Evolutionary conservation across 345 rosid species (phyloP).

Genomic region (Toxicodendron radicans): DNA sequence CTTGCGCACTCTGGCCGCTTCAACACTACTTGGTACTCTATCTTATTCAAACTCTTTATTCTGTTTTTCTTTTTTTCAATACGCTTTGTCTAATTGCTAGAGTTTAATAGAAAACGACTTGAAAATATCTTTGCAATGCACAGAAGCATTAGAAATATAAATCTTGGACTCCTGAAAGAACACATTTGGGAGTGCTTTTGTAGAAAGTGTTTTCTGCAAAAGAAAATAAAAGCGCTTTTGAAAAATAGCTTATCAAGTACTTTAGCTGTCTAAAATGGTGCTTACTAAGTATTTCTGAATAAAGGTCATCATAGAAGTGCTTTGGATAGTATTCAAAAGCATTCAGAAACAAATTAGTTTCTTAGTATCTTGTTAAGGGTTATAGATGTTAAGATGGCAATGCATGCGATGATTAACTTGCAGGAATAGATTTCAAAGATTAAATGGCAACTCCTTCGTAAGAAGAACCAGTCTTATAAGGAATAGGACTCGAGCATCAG

Average conservation of each 20-base stretch:
- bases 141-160: too few species aligned
- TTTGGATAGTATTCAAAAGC: too few species aligned
- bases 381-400: background rate
- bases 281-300: too few species aligned
- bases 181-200: too few species aligned
- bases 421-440: constrained; percentile 49
- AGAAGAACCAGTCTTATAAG: constrained; percentile 41
- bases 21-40: constrained; percentile 46
- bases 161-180: too few species aligned
- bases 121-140: too few species aligned
- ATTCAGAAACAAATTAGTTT: background rate
- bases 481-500: constrained; percentile 62
- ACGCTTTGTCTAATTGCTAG: background rate
- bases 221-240: too few species aligned
- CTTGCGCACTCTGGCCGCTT: constrained; percentile 39
- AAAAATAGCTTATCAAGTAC: too few species aligned
- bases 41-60: background rate
- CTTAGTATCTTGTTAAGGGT: background rate
- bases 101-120: background rate
- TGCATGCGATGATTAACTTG: constrained; percentile 14
- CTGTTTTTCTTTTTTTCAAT: too few species aligned
- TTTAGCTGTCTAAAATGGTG: too few species aligned
- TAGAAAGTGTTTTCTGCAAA: too few species aligned
- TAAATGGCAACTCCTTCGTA: constrained; percentile 29
- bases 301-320: too few species aligned